A percentile compares a stretch with the other conserved stretches of the same genome.
These are phyloP conservation scores for Stephanodiscus triporus DNA, from an alignment of 108 stramenopile genomes.

Conservation along the genomic window DNA sequence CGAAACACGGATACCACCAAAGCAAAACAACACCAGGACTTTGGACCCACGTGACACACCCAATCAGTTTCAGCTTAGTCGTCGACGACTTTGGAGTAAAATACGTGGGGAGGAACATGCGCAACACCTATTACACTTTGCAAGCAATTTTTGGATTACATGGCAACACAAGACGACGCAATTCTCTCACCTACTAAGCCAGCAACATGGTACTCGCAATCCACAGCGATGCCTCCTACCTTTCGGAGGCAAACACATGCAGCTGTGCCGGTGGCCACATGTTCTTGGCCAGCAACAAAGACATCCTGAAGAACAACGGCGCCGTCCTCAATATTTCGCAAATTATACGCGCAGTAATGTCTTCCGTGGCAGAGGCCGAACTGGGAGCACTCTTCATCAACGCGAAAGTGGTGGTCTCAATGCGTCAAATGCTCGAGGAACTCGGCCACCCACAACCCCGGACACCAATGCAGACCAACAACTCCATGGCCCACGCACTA, in stretches of 20 bases:
- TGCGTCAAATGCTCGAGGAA: neutral
- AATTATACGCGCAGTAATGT: neutral
- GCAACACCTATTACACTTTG: neutral
- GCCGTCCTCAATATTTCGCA: neutral
- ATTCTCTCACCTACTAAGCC: neutral
- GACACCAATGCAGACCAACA: neutral
- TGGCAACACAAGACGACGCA: neutral
- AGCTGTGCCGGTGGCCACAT: neutral
- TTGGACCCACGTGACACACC: slow-evolving; percentile 38
- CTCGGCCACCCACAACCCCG: neutral
- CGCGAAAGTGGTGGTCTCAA: neutral
- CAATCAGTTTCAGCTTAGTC: slow-evolving; percentile 23
- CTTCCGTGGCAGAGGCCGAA: neutral
- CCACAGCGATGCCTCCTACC: neutral
- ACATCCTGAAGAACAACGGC: neutral
- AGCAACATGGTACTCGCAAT: neutral
- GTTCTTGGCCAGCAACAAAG: neutral
- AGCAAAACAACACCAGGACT: slow-evolving; percentile 47
- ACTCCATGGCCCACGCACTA: neutral
- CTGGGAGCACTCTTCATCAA: neutral
- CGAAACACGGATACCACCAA: slow-evolving; percentile 31
- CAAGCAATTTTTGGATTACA: neutral
- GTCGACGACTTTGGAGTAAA: slow-evolving; percentile 48
- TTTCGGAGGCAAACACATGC: neutral
- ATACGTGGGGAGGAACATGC: slow-evolving; percentile 16